Conservation (phyloP, 352 stramenopile species). For the Pelagophyceae sp. region DNA sequence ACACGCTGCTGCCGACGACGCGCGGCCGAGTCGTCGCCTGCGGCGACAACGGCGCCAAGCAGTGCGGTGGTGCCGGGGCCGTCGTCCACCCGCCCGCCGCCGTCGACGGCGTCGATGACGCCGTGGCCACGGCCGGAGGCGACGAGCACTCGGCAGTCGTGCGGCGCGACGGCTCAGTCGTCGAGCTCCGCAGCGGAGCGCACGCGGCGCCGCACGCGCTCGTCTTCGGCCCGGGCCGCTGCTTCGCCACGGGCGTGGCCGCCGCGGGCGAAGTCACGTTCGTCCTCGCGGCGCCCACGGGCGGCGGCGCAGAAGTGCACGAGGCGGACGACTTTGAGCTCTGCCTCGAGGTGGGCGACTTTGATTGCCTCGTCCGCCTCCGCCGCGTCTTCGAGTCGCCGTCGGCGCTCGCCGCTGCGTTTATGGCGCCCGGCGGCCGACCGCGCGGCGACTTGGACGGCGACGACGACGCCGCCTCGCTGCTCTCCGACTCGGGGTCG, state of each 20-base stretch:
- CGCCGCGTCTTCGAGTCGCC: slow-evolving; percentile 16
- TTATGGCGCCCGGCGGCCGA: too few species aligned
- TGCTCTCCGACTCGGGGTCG: too few species aligned
- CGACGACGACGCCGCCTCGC: slow-evolving; percentile 14
- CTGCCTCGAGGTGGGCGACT: too few species aligned
- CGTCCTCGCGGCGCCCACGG: too few species aligned
- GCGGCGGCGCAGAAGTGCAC: too few species aligned
- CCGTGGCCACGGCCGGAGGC: not conserved
- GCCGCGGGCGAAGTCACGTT: too few species aligned
- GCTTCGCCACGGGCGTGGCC: too few species aligned
- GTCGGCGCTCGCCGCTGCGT: slow-evolving; percentile 19
- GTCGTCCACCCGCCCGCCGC: not conserved
- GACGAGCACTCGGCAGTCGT: not conserved
- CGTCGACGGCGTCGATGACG: not conserved
- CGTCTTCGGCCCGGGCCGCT: too few species aligned
- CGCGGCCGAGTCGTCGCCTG: not conserved
- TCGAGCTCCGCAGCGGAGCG: not conserved
- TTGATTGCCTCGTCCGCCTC: not conserved
- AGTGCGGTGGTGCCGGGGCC: not conserved
- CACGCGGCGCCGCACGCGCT: not conserved
- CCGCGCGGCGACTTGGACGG: too few species aligned
- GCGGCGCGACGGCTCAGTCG: not conserved
- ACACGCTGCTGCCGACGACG: slow-evolving; percentile 7
- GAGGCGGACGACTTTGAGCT: too few species aligned
- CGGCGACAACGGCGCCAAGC: not conserved